Percentiles rank a stretch among this genome's conserved stretches.
Conservation (phyloP, 352 stramenopile genomes). For the Phytopythium cucurbitacearum region DNA sequence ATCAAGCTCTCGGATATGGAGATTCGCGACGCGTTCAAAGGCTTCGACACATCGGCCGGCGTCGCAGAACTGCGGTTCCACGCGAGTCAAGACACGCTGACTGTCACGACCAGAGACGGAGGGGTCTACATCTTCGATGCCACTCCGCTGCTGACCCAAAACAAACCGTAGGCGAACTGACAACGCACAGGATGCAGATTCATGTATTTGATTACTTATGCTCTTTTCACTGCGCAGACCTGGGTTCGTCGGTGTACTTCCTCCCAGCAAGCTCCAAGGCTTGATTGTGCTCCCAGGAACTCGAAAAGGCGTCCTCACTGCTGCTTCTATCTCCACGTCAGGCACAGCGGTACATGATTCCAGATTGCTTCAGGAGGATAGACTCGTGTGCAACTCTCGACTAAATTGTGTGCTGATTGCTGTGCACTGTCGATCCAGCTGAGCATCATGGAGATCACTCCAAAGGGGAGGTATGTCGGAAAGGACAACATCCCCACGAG, state of each 20-base stretch:
- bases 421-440: constrained; percentile 13
- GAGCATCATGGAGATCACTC: constrained; percentile 45
- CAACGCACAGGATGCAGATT: not conserved
- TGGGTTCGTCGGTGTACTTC: constrained; percentile 36
- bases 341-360: constrained; percentile 20
- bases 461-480: constrained; percentile 43
- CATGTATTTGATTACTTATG: not conserved
- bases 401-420: not conserved
- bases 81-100: constrained; percentile 49
- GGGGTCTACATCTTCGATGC: constrained; percentile 70
- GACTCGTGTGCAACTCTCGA: not conserved
- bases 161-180: constrained; percentile 33
- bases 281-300: constrained; percentile 32
- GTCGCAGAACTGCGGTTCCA: constrained; percentile 66
- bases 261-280: constrained; percentile 45
- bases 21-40: constrained; percentile 47
- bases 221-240: constrained; percentile 12
- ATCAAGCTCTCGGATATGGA: constrained; percentile 58
- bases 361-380: not conserved
- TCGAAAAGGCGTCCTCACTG: constrained; percentile 40
- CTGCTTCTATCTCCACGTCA: constrained; percentile 39
- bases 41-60: constrained; percentile 53
- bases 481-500: constrained; percentile 52
- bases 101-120: constrained; percentile 52
- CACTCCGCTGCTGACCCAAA: constrained; percentile 38